Percentiles rank a stretch among this genome's conserved stretches.
Evolutionary conservation across 192 early-diverging fungal genomes (phyloP).

Genomic region (Rhizoclosmatium sp.): DNA sequence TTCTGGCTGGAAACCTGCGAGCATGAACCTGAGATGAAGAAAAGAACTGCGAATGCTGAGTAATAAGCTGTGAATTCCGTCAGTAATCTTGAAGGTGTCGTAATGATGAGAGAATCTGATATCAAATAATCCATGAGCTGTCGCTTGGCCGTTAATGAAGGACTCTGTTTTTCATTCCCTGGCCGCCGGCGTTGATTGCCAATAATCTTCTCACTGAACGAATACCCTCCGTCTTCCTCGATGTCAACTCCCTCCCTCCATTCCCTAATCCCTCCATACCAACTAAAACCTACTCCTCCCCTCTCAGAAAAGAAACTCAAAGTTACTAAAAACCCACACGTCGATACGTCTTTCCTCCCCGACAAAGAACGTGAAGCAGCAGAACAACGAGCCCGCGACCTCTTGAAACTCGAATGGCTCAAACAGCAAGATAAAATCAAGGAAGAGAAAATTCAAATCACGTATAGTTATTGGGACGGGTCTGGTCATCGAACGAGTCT

Average conservation of each 20-base stretch:
- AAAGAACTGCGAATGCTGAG: not conserved
- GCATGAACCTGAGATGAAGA: not conserved
- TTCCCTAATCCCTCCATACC: not conserved
- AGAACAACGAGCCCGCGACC: slow-evolving; percentile 76
- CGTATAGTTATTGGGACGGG: slow-evolving; percentile 97
- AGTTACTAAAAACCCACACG: slow-evolving; percentile 81
- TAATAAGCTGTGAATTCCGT: not conserved
- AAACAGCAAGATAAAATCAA: slow-evolving; percentile 84
- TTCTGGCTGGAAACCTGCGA: too few relatives aligned
- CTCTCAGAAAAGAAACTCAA: slow-evolving; percentile 45
- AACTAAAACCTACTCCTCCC: slow-evolving; percentile 4
- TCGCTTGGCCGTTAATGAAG: not conserved
- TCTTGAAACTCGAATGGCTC: slow-evolving; percentile 84
- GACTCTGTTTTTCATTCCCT: not conserved
- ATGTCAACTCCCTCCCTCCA: not conserved
- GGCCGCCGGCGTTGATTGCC: not conserved
- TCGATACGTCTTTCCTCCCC: slow-evolving; percentile 93
- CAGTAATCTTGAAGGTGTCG: not conserved
- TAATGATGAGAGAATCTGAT: slow-evolving; percentile 4
- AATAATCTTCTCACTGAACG: slow-evolving; percentile 58
- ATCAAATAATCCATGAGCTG: not conserved
- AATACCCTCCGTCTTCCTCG: not conserved
- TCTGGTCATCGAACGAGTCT: slow-evolving; percentile 89
- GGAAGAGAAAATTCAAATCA: slow-evolving; percentile 82
- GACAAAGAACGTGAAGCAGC: slow-evolving; percentile 86